Percentiles rank a stretch among this genome's conserved stretches.
Evolutionary conservation across 176 grass and related monocot genomes (phyloP).

Genomic region (Oryza nivara): DNA sequence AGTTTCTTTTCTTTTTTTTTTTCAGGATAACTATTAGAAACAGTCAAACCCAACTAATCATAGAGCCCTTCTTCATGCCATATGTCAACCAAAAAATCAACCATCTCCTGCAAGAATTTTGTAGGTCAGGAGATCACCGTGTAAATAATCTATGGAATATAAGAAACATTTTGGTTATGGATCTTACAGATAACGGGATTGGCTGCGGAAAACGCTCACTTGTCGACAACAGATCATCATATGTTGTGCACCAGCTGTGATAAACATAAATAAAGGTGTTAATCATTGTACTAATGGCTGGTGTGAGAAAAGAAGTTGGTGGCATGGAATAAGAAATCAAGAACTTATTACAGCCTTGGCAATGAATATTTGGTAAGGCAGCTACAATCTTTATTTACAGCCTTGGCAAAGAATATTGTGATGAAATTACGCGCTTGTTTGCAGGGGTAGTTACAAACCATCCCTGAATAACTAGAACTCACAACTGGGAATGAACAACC

Average conservation of each 20-base stretch:
- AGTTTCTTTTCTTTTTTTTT: conserved; percentile 10
- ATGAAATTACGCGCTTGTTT: neutral
- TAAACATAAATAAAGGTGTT: conserved; percentile 3
- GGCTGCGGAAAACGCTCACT: conserved; percentile 64
- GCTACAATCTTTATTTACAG: neutral
- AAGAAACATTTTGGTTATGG: neutral
- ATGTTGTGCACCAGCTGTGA: conserved; percentile 77
- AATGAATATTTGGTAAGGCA: neutral
- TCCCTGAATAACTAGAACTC: neutral
- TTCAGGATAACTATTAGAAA: neutral
- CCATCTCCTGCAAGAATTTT: conserved; percentile 67
- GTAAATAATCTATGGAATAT: neutral
- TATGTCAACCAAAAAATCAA: conserved; percentile 89
- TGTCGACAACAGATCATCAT: conserved; percentile 76
- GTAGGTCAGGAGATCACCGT: conserved; percentile 10
- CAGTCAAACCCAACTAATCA: conserved; percentile 53
- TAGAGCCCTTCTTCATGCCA: conserved; percentile 84
- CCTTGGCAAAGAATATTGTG: neutral
- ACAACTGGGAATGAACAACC: neutral
- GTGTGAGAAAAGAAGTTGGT: neutral
- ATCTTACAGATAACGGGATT: conserved; percentile 80
- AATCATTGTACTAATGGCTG: neutral
- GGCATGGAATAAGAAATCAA: neutral
- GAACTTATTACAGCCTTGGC: neutral
- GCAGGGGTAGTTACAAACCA: neutral